A percentile compares a stretch with the other conserved stretches of the same genome.
phyloP scores from a whole-genome alignment of 2,329 filamentous ascomycete genomes.

The Simplicillium aogashimaense region DNA sequence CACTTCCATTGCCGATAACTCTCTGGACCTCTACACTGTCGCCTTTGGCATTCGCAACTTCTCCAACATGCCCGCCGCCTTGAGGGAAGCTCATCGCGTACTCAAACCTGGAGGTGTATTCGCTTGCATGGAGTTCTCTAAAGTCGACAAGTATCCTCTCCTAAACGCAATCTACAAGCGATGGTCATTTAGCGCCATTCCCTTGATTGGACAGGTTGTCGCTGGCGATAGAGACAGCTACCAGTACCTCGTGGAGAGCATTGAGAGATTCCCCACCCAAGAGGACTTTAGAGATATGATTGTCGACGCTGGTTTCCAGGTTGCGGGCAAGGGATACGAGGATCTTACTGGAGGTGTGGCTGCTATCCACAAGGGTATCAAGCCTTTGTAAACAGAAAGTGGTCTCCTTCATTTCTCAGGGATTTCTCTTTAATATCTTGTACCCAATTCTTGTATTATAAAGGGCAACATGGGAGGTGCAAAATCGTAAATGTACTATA shows the following conservation, averaged over 20 bases:
- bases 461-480: not conserved
- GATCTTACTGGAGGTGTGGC: slow-evolving; percentile 88
- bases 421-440: not conserved
- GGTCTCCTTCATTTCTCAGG: not conserved
- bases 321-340: slow-evolving; percentile 77
- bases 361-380: slow-evolving; percentile 93
- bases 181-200: slow-evolving; percentile 93
- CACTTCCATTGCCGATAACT: slow-evolving; percentile 50
- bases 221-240: slow-evolving; percentile 92
- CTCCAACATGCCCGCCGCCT: slow-evolving; percentile 75
- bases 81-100: slow-evolving; percentile 77
- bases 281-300: slow-evolving; percentile 79
- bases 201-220: slow-evolving; percentile 88
- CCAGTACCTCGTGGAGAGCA: slow-evolving; percentile 97
- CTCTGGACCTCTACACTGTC: slow-evolving; percentile 92
- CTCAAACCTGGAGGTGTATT: slow-evolving; percentile 93
- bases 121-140: slow-evolving; percentile 91
- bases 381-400: slow-evolving; percentile 42
- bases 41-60: slow-evolving; percentile 98
- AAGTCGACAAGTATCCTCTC: slow-evolving; percentile 62
- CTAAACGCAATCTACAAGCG: slow-evolving; percentile 85
- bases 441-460: not conserved
- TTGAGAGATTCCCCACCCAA: slow-evolving; percentile 85
- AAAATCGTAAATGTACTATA: too few species aligned
- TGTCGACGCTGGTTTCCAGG: slow-evolving; percentile 69